Evolutionary conservation across 148 eudicot species (phyloP), one percentile per base, ranked within the genome.

Genomic region (Rhododendron henanense): DNA sequence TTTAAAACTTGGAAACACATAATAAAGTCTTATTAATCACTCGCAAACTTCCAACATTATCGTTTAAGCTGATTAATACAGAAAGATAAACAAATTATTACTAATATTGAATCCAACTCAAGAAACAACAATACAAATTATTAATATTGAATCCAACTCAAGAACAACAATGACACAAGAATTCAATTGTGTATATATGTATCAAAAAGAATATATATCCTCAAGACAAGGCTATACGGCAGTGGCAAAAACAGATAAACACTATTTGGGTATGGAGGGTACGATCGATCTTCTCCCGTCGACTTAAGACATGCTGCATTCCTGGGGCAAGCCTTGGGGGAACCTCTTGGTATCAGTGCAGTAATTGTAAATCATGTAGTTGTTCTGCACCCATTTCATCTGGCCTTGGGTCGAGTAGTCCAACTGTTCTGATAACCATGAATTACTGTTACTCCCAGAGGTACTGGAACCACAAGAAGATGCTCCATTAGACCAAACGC

Each of bases 271-370:
- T 28, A 13, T 4, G 39, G 37, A 8, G 76, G 39, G 39, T 71
- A 6, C 45, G 45, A 41, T 41, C 33, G 37, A 31, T 4, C 41
- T 31, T 31, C 1, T 71, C 21, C 21, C 5, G 76, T 71, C 19
- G 6, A 41, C 45, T 33, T 71, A 71, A 21, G 76, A 71, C 76
- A 71, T 71, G 76, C 31, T 33, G 76, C 76, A 71, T 33, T 71
- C 76, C 7, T 4, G 39, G 1, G 76, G 76, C 2, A 71, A 0
- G 41, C 76, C 76, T 71, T 71, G 76, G 76, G 76, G 76, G 15
- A 71, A 71, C 76, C 76, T 71, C 76, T 71, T 71, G 39, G 76
- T 31, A 71, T 71, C 76, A 71, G 76, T 31, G 76, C 76, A 71
- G 76, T 71, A 71, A 71, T 71, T 71, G 76, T 71, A 71, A 71